Evolutionary conservation across 2,329 filamentous ascomycete species (phyloP).

Genomic region (Neonectria coccinea): DNA sequence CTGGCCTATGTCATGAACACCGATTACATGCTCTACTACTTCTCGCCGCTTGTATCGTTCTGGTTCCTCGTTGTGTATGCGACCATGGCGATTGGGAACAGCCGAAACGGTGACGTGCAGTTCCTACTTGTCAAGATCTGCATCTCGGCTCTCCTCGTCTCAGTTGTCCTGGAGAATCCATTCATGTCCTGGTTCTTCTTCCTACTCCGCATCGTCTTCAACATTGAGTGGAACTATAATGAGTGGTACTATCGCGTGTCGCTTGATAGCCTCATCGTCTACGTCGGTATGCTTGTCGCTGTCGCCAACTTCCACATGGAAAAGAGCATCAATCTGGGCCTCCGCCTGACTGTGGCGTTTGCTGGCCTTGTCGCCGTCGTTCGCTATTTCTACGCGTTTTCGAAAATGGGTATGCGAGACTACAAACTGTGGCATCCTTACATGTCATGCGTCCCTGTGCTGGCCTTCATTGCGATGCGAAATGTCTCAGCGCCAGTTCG

Average conservation of each 20-base stretch:
- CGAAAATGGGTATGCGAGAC: constrained; percentile 11
- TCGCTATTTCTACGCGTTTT: not conserved
- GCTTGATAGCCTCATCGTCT: constrained; percentile 67
- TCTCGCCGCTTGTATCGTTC: constrained; percentile 68
- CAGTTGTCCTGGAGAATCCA: constrained; percentile 38
- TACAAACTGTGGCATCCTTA: constrained; percentile 66
- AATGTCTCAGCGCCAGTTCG: constrained; percentile 51
- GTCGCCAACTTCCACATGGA: constrained; percentile 40
- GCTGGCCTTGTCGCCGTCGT: constrained; percentile 44
- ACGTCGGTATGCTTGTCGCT: constrained; percentile 63
- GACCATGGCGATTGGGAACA: constrained; percentile 59
- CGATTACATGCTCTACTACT: constrained; percentile 65
- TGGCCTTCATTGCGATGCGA: constrained; percentile 64
- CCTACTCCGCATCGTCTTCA: constrained; percentile 54
- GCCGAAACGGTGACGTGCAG: constrained; percentile 55
- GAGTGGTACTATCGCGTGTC: constrained; percentile 63
- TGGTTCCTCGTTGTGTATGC: constrained; percentile 70
- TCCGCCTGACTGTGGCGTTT: constrained; percentile 46
- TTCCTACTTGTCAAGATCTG: constrained; percentile 62
- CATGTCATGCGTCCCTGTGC: constrained; percentile 65
- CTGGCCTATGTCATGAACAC: constrained; percentile 69
- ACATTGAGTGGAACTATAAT: constrained; percentile 59
- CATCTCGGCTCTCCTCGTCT: constrained; percentile 55
- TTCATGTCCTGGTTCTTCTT: constrained; percentile 37
- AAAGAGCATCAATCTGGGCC: constrained; percentile 30